Conservation (phyloP, 2,329 filamentous ascomycete species). For the Clonostachys sp. region DNA sequence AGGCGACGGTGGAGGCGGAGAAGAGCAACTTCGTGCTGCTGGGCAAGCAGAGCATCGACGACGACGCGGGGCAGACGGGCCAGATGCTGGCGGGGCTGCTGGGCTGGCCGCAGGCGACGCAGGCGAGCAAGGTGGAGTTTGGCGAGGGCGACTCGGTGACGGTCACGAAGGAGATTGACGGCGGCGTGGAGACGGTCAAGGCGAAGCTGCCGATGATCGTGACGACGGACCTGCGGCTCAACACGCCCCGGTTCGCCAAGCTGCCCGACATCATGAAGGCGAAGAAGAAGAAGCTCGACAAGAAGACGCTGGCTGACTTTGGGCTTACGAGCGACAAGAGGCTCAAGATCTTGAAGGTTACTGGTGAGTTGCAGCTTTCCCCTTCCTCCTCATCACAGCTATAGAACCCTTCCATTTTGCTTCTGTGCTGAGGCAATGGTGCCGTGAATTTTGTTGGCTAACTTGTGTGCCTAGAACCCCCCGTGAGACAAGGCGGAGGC, state of each 20-base stretch:
- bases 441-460: neutral
- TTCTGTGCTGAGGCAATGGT: neutral
- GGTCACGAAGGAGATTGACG: slow-evolving; percentile 91
- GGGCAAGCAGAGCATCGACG: slow-evolving; percentile 98
- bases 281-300: slow-evolving; percentile 98
- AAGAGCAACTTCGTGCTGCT: slow-evolving; percentile 88
- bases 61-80: slow-evolving; percentile 91
- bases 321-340: slow-evolving; percentile 70
- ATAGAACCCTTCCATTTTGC: no score
- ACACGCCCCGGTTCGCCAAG: slow-evolving; percentile 91
- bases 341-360: slow-evolving; percentile 87
- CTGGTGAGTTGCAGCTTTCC: slow-evolving; percentile 48
- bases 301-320: slow-evolving; percentile 81
- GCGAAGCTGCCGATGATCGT: slow-evolving; percentile 88
- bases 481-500: slow-evolving; percentile 82
- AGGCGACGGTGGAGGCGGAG: slow-evolving; percentile 75
- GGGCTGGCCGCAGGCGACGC: slow-evolving; percentile 91
- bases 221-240: slow-evolving; percentile 90
- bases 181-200: slow-evolving; percentile 84
- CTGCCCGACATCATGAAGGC: slow-evolving; percentile 99
- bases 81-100: slow-evolving; percentile 95
- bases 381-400: neutral
- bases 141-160: slow-evolving; percentile 64
- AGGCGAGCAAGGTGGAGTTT: slow-evolving; percentile 81
- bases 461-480: slow-evolving; percentile 59